A percentile compares a stretch with the other conserved stretches of the same genome.
Conservation (phyloP, 2,329 filamentous ascomycete species). For the Fusarium pilosicola region DNA sequence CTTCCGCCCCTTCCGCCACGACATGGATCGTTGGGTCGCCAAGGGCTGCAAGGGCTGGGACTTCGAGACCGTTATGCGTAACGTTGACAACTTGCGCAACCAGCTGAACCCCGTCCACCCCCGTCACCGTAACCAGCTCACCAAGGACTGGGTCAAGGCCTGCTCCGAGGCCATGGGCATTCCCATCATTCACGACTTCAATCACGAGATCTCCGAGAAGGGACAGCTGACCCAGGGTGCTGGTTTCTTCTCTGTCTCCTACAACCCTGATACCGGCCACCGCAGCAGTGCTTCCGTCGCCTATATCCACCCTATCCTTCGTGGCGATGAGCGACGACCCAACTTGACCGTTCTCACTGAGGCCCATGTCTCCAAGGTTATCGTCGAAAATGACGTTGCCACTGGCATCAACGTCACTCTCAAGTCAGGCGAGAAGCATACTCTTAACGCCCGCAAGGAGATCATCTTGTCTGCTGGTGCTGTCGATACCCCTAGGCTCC, state of each 20-base stretch:
- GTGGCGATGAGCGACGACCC: constrained; percentile 81
- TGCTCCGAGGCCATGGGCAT: constrained; percentile 83
- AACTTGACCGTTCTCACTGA: constrained; percentile 90
- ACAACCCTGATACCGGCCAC: constrained; percentile 88
- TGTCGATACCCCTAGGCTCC: constrained; percentile 79
- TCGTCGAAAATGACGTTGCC: constrained; percentile 75
- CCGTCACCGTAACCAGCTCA: constrained; percentile 88
- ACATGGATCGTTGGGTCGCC: constrained; percentile 84
- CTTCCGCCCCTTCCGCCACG: constrained; percentile 90
- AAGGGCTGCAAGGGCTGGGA: constrained; percentile 86
- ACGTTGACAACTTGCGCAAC: constrained; percentile 86
- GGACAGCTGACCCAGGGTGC: constrained; percentile 80
- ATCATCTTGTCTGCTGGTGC: constrained; percentile 84
- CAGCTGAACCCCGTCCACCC: constrained; percentile 89
- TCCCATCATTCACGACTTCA: constrained; percentile 86
- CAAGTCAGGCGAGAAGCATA: constrained; percentile 61
- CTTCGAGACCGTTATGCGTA: constrained; percentile 84
- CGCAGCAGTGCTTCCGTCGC: constrained; percentile 89
- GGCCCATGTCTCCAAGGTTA: constrained; percentile 85
- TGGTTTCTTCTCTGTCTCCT: constrained; percentile 90
- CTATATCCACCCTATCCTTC: constrained; percentile 91
- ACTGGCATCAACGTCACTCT: constrained; percentile 76
- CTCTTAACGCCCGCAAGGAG: constrained; percentile 75
- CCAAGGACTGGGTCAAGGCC: constrained; percentile 87
- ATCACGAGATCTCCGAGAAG: constrained; percentile 79